Evolutionary conservation across 2,329 filamentous ascomycete genomes (phyloP).

Genomic region (Onygena corvina): DNA sequence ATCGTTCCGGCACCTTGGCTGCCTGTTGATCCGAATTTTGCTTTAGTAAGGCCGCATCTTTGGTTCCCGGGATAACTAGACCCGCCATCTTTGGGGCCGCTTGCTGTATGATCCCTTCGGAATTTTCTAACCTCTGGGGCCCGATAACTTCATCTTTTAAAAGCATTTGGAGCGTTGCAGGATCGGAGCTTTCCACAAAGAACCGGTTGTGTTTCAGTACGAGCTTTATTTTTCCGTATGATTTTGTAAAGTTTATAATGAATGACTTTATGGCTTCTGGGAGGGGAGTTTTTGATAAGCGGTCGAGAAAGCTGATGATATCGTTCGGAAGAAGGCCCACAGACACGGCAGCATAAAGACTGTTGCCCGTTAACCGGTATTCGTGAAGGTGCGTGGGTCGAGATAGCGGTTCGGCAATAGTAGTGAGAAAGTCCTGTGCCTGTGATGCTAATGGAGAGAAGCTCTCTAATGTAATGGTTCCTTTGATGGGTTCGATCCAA

Average conservation of each 20-base stretch:
- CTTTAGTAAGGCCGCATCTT: conserved; percentile 76
- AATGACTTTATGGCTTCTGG: conserved; percentile 70
- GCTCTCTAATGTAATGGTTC: conserved; percentile 82
- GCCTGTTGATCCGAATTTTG: conserved; percentile 46
- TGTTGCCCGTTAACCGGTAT: conserved; percentile 82
- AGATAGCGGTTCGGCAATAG: conserved; percentile 85
- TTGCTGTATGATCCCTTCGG: conserved; percentile 62
- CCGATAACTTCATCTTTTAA: conserved; percentile 75
- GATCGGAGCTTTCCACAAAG: conserved; percentile 84
- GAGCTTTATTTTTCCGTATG: conserved; percentile 90
- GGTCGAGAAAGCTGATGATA: conserved; percentile 78
- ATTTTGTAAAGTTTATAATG: conserved; percentile 70
- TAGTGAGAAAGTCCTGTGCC: conserved; percentile 89
- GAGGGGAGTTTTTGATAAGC: conserved; percentile 76
- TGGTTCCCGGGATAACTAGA: conserved; percentile 86
- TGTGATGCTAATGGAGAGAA: conserved; percentile 79
- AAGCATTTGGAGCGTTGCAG: conserved; percentile 72
- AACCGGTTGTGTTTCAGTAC: conserved; percentile 91
- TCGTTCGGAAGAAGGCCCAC: conserved; percentile 82
- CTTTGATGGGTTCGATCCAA: conserved; percentile 82
- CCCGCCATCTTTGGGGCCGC: conserved; percentile 76
- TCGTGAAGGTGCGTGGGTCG: conserved; percentile 86
- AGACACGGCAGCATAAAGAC: conserved; percentile 86
- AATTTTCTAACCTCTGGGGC: conserved; percentile 60
- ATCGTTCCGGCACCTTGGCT: conserved; percentile 22